A percentile compares a stretch with the other conserved stretches of the same genome.
These are phyloP conservation scores for Ceratocystis destructans DNA, from an alignment of 2,329 filamentous ascomycete species.

Conservation along the genomic window DNA sequence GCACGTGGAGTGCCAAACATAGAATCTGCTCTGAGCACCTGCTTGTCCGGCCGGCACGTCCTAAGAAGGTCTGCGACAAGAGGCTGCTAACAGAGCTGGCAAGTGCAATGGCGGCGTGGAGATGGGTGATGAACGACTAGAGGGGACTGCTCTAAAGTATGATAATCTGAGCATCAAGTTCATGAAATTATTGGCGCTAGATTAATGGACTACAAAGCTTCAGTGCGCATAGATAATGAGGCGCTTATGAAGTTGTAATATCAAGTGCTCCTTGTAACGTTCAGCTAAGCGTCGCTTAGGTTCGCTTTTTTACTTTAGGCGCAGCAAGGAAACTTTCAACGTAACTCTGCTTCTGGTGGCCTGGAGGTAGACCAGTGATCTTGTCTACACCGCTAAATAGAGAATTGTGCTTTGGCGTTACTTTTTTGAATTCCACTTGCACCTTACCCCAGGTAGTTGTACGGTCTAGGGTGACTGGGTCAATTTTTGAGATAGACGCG, in stretches of 20 bases:
- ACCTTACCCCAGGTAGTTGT: slow-evolving; percentile 15
- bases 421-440: slow-evolving; percentile 2
- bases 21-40: slow-evolving; percentile 91
- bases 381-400: slow-evolving; percentile 12
- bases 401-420: neutral
- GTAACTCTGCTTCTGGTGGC: slow-evolving; percentile 6
- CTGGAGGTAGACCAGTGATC: slow-evolving; percentile 11
- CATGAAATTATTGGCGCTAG: slow-evolving; percentile 60
- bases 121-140: slow-evolving; percentile 60
- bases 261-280: too few species aligned
- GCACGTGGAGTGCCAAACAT: slow-evolving; percentile 74
- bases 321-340: neutral
- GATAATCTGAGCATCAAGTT: slow-evolving; percentile 84
- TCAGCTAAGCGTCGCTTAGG: too few species aligned
- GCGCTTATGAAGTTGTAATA: slow-evolving; percentile 43
- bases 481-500: slow-evolving; percentile 15
- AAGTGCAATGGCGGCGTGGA: slow-evolving; percentile 50
- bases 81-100: slow-evolving; percentile 61
- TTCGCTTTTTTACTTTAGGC: neutral
- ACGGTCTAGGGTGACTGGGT: neutral
- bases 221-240: slow-evolving; percentile 59
- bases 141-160: slow-evolving; percentile 90
- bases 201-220: slow-evolving; percentile 57
- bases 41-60: slow-evolving; percentile 58
- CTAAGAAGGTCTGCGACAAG: slow-evolving; percentile 69